Evolutionary conservation across 345 rosid species (phyloP), one percentile per base, ranked within the genome.

Genomic region (Chamaenerion angustifolium): DNA sequence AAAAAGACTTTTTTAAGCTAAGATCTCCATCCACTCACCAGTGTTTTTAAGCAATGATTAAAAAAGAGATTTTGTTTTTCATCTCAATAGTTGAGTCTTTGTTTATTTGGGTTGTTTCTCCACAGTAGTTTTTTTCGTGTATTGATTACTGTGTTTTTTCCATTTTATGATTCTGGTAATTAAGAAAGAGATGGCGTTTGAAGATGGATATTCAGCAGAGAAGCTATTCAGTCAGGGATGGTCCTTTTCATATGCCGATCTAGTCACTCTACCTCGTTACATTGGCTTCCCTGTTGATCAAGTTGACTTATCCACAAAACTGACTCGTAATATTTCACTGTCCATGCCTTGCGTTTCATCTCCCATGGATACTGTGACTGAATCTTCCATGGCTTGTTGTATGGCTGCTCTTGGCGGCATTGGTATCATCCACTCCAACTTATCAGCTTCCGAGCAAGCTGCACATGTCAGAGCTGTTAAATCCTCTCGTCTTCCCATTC

Each of bases 341-440:
- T 68, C 86, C 2, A 66, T 75, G 60, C 98, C 98, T 6, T 90
- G 87, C 46, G 89, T 90, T 15, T 71, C 98, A 15, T 90, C 98
- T 31, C 96, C 95, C 4, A 86, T 90, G 98, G 98, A 92, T 59
- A 92, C 98, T 13, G 98, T 87, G 21, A 80, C 96, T 0, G 95
- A 82, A 58, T 73, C 92, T 25, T 65, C 76, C 74, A 86, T 86
- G 96, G 98, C 95, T 17, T 66, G 94, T 12, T 73, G 95, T 51
- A 78, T 90, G 93, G 96, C 98, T 8, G 68, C 94, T 0, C 65
- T 87, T 1, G 96, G 98, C 0, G 83, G 85, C 16, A 81, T 92
- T 9, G 93, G 89, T 42, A 67, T 87, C 56, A 68, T 92, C 35
- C 96, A 92, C 65, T 80, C 76, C 48, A 92, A 87, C 65, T 64